Conservation (phyloP, 495 filamentous ascomycete genomes). For the Collariella sp. region DNA sequence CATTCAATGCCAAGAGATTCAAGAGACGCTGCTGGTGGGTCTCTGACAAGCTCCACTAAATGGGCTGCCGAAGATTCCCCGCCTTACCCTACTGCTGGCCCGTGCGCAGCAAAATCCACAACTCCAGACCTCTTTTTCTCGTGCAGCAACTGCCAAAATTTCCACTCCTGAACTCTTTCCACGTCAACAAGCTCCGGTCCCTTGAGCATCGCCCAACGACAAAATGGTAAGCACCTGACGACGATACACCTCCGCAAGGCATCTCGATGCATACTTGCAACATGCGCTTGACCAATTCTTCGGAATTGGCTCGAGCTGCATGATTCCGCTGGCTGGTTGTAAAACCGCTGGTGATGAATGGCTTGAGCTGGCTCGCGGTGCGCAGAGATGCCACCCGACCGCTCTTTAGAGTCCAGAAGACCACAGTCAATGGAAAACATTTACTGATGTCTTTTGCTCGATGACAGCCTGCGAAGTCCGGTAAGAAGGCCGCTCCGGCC, state of each 20-base stretch:
- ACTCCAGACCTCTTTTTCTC: conserved; percentile 19
- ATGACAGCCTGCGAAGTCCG: conserved; percentile 98
- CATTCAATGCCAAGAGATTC: too few relatives aligned
- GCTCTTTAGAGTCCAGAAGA: conserved; percentile 93
- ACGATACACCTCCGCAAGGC: conserved; percentile 15
- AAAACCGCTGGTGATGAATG: conserved; percentile 63
- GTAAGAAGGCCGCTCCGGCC: conserved; percentile 91
- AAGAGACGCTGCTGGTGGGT: too few relatives aligned
- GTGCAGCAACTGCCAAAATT: conserved; percentile 14
- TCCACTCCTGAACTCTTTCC: conserved; percentile 8
- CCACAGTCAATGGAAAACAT: conserved; percentile 63
- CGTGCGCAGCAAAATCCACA: conserved; percentile 21
- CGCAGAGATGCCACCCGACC: conserved; percentile 53
- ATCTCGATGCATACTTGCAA: conserved; percentile 22
- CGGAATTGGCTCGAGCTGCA: conserved; percentile 35
- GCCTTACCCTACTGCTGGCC: conserved; percentile 21
- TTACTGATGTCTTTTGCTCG: conserved; percentile 98
- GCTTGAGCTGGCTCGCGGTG: conserved; percentile 60
- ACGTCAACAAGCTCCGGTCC: conserved; percentile 21
- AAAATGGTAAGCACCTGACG: conserved; percentile 40
- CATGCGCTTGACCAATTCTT: conserved; percentile 14
- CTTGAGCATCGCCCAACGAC: conserved; percentile 26
- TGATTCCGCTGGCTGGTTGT: conserved; percentile 42
- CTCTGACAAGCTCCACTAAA: too few relatives aligned
- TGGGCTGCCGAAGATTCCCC: conserved; percentile 19